Evolutionary conservation across 306 rosid genomes (phyloP), one percentile per base, ranked within the genome.

Genomic region (Cyamopsis tetragonoloba): DNA sequence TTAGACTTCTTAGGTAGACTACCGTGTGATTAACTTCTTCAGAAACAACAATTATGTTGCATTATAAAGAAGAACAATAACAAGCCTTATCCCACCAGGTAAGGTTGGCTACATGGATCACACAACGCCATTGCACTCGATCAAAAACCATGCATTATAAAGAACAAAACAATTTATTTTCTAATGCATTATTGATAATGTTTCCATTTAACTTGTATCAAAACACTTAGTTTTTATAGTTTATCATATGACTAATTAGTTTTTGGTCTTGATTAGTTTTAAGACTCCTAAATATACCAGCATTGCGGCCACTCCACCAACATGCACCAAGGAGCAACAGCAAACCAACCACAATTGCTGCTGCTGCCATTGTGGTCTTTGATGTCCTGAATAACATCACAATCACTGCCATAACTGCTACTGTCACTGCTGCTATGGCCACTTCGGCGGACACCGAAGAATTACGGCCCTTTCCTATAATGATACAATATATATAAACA

Each of bases 381-480:
- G 84, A 77, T 83, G 84, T 75, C 84, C 86, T 79, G 75, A 81
- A 78, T 54, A 88, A 77, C 91, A 85, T 71, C 80, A 82, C 73
- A 83, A 83, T 75, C 15, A 84, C 92, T 71, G 96, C 91, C 78
- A 80, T 80, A 80, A 84, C 77, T 83, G 95, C 95, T 56, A 83
- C 86, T 79, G 85, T 84, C 72, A 80, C 84, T 78, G 88, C 91
- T 78, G 85, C 84, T 76, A 84, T 76, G 80, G 91, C 85, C 88
- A 81, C 86, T 80, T 89, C 85, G 76, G 86, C 77, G 72, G 87
- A 73, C 82, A 89, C 75, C 83, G 92, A 83, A 83, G 86, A 62
- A 76, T 75, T 82, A 82, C 84, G 91, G 81, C 84, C 80, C 62
- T 73, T 82, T 83, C 96, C 98, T 92, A 89, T 71, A 86, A 84